These are phyloP conservation scores for Neopestalotiopsis sp. DNA, from an alignment of 2,329 filamentous ascomycete species.

Conservation along the genomic window DNA sequence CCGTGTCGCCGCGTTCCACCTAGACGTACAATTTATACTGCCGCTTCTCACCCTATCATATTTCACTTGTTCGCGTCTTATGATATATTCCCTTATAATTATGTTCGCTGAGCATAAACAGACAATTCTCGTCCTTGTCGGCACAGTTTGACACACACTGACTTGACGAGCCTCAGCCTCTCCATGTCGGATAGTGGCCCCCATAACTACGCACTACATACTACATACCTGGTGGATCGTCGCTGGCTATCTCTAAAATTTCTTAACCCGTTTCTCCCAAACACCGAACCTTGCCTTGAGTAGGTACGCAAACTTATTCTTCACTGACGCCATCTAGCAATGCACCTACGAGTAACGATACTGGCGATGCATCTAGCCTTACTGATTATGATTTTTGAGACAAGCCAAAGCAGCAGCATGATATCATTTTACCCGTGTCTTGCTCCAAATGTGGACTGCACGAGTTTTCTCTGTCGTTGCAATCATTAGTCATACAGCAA, in stretches of 20 bases:
- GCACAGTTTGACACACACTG: neutral
- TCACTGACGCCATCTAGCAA: neutral
- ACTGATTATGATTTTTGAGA: neutral
- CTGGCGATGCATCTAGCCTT: neutral
- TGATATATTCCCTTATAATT: neutral
- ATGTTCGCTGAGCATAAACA: neutral
- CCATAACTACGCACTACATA: neutral
- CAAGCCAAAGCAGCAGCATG: neutral
- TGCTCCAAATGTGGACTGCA: neutral
- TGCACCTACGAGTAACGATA: neutral
- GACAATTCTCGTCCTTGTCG: neutral
- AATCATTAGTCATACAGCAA: neutral
- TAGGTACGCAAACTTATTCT: neutral
- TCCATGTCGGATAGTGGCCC: neutral
- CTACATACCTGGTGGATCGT: neutral
- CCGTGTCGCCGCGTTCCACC: neutral
- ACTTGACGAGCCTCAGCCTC: neutral
- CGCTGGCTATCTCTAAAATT: neutral
- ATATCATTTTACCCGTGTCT: neutral
- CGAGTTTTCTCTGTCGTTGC: neutral
- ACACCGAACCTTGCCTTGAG: conserved; percentile 5
- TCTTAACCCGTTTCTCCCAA: neutral
- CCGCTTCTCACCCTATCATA: neutral
- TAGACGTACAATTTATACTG: neutral
- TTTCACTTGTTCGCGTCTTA: neutral